A percentile compares a stretch with the other conserved stretches of the same genome.
Evolutionary conservation across 768 basidiomycete species (phyloP).

Genomic region (Glaciozyma martinii): DNA sequence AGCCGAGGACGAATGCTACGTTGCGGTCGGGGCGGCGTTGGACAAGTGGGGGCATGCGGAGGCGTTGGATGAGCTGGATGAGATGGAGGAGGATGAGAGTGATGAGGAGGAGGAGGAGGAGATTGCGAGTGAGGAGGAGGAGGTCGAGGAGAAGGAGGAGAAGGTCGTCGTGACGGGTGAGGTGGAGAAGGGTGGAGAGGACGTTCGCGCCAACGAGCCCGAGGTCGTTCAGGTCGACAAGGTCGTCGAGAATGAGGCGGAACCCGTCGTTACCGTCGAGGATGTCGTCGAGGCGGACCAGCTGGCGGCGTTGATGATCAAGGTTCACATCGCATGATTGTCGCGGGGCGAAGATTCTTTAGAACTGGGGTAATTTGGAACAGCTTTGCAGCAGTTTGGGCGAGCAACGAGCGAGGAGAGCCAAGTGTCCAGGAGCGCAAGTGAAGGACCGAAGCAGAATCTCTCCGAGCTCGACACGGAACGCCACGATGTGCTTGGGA

Average conservation of each 20-base stretch:
- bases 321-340: conserved; percentile 43
- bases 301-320: conserved; percentile 59
- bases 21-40: conserved; percentile 43
- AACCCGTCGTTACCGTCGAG: conserved; percentile 6
- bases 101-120: conserved; percentile 58
- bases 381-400: no score
- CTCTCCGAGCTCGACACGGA: no score
- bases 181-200: conserved; percentile 57
- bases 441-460: no score
- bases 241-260: conserved; percentile 35
- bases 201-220: conserved; percentile 46
- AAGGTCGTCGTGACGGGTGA: conserved; percentile 39
- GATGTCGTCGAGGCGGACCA: conserved; percentile 37
- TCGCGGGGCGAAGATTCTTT: background rate
- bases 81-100: conserved; percentile 44
- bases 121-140: conserved; percentile 44
- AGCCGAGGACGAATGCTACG: conserved; percentile 45
- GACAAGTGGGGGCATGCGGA: conserved; percentile 54
- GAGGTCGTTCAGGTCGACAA: conserved; percentile 33
- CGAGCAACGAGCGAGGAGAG: no score
- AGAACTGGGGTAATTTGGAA: no score
- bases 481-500: no score
- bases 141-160: conserved; percentile 28
- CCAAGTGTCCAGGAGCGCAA: no score
- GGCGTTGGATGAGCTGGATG: conserved; percentile 57